These are phyloP conservation scores for Mycena rebaudengoi DNA, from an alignment of 768 basidiomycete species.

Conservation along the genomic window DNA sequence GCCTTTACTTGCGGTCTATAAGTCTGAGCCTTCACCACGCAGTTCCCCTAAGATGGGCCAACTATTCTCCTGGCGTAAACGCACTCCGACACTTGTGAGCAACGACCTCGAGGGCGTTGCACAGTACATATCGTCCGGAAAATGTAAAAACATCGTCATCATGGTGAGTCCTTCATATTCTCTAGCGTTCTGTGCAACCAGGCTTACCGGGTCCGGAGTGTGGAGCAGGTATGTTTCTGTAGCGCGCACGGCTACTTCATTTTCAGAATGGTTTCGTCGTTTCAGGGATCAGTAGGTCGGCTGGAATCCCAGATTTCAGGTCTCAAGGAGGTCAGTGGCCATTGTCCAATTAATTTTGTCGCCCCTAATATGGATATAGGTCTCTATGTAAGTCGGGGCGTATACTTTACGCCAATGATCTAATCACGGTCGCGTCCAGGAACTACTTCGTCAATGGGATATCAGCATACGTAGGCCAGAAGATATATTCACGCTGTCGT, in stretches of 20 bases:
- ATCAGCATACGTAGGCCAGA: neutral
- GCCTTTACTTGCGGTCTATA: too few relatives aligned
- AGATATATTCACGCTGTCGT: constrained; percentile 13
- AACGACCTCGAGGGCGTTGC: constrained; percentile 21
- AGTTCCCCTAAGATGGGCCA: constrained; percentile 1
- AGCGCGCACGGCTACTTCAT: too few relatives aligned
- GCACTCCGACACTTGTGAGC: neutral
- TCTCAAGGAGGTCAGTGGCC: constrained; percentile 6
- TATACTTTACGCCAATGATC: neutral
- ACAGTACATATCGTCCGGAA: constrained; percentile 13
- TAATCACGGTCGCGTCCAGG: neutral
- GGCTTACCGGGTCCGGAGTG: neutral
- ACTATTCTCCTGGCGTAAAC: constrained; percentile 6
- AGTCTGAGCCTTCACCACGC: too few relatives aligned
- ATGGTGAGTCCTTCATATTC: neutral
- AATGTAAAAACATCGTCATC: constrained; percentile 13
- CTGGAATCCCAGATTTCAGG: constrained; percentile 15
- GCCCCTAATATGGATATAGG: neutral
- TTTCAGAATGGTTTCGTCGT: neutral
- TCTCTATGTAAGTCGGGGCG: neutral
- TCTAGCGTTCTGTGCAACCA: neutral
- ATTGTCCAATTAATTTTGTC: neutral
- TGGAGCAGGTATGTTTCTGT: constrained; percentile 1
- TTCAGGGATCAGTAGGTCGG: constrained; percentile 15
- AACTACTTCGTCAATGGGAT: constrained; percentile 1